Evolutionary conservation across 2,329 filamentous ascomycete species (phyloP), one percentile per base, ranked within the genome.

Genomic region (Stagonosporopsis vannaccii): DNA sequence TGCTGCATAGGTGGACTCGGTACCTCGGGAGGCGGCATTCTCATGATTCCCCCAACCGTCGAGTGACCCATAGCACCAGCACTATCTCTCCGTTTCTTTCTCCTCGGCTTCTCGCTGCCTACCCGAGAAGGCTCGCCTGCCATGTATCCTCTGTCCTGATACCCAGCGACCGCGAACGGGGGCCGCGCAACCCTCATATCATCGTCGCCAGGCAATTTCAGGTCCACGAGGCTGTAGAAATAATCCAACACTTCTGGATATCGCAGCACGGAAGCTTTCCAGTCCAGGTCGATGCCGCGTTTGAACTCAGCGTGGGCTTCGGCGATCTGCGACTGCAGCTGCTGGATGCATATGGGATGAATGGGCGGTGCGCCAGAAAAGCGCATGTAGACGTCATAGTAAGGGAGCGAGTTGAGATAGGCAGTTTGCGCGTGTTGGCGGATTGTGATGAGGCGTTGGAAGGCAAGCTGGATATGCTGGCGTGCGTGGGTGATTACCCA

Each of bases 241-340:
- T 93, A 92, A 75, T 92, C 88, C 51, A 94, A 80, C n/a, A 93
- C 72, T 71, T 92, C 89, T 4, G 90, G 90, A 66, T 93, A 94
- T 51, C 87, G 84, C 66, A 91, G 85, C 35, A 92, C 90, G 43
- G 87, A 89, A 26, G 85, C 82, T 67, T 88, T 85, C 90, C 90
- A 94, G 77, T 92, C 90, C 59, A 90, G 87, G 67, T 92, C 89
- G 67, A 92, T 89, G 58, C 89, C 89, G 45, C 85, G 83, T 76
- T 91, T 91, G 58, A 91, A 81, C 44, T 83, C 81, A 15, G 81
- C 81, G 68, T 91, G 84, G 22, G 88, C 89, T 53, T 84, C 82
- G 35, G 82, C 79, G 48, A 92, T 83, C 69, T 91, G 79, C 20
- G 66, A 64, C 44, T 80, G 75, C 22, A 81, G 67, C 45, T 74